Conservation (phyloP, 176 grass and related monocot species). For the Eleusine indica region DNA sequence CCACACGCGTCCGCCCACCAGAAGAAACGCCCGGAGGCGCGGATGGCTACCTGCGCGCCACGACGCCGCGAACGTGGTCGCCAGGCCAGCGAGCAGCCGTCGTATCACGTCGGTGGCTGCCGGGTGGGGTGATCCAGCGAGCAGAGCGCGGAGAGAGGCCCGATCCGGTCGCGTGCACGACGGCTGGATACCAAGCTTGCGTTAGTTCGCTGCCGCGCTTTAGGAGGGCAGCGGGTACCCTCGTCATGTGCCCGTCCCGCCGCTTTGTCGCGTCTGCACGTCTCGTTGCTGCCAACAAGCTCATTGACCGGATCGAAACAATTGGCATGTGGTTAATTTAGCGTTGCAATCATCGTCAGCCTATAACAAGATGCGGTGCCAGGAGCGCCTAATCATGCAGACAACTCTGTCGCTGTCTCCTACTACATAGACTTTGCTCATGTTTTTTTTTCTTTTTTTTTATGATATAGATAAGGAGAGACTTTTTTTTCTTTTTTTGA, state of each 20-base stretch:
- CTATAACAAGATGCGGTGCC: neutral
- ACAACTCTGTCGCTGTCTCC: neutral
- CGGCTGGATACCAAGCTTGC: neutral
- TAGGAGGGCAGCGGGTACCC: neutral
- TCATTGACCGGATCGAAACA: neutral
- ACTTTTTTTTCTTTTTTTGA: no score
- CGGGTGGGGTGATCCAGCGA: no score
- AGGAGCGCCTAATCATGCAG: neutral
- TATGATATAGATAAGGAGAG: no score
- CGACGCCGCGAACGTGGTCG: neutral
- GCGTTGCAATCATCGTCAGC: neutral
- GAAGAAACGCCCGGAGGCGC: neutral
- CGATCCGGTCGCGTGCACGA: no score
- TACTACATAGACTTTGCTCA: no score
- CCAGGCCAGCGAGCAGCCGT: no score
- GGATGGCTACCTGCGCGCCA: neutral
- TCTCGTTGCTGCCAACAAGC: neutral
- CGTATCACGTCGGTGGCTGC: no score
- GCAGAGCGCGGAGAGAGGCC: no score
- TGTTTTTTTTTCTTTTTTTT: no score
- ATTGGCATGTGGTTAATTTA: neutral
- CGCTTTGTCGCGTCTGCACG: neutral
- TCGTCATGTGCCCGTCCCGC: neutral
- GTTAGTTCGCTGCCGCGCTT: neutral
- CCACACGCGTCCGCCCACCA: neutral